Base-by-base conservation (phyloP, 768 basidiomycete genomes). In the Phlegmacium glaucopus region DNA sequence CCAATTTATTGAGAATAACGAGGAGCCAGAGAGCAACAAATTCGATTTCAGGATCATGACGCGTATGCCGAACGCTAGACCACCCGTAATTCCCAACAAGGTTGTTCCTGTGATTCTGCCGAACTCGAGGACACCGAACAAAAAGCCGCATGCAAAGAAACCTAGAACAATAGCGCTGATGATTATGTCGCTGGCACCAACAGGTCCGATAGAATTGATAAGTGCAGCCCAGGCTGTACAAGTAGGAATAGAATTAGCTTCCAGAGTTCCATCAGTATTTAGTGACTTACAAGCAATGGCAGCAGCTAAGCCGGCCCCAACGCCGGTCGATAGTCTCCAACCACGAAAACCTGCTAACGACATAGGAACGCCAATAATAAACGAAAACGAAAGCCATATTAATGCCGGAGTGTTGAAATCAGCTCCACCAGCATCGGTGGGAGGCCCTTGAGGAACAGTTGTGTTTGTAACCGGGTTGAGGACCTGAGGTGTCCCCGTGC, bases 211-310 rank as follows among this genome's bases (percentile, higher is more conserved):
- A 1, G 79, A 73, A 61, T 83, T 87, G 47, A 80, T 67, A 40
- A 87, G 67, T 9, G 83, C 78, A 6, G 79, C 72, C 84, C 84
- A 87, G 4, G 78, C 83, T 83, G 50, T 8, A 41, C 26, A 30
- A 17, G 4, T 18, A 46, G n/a, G n/a, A 41, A 42, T 16, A 30
- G 45, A n/a, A 53, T 11, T 28, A 42, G 4, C 51, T 42, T 29
- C 15, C 8, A 34, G 26, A 42, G 15, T 13, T 11, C 9, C 6
- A 47, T 16, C 29, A n/a, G n/a, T n/a, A 26, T 45, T 48, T 42
- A 28, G 44, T 15, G 35, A 52, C 75, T 49, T 57, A 80, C 76
- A 63, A 44, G 70, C 71, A 6, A 83, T 69, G 4, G 72, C 64
- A 5, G 62, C 62, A n/a, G 75, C 71, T n/a, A 78, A 50, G 4